Evolutionary conservation across 352 stramenopile species (phyloP), one percentile per base, ranked within the genome.

Genomic region (Aphanomyces cochlioides): DNA sequence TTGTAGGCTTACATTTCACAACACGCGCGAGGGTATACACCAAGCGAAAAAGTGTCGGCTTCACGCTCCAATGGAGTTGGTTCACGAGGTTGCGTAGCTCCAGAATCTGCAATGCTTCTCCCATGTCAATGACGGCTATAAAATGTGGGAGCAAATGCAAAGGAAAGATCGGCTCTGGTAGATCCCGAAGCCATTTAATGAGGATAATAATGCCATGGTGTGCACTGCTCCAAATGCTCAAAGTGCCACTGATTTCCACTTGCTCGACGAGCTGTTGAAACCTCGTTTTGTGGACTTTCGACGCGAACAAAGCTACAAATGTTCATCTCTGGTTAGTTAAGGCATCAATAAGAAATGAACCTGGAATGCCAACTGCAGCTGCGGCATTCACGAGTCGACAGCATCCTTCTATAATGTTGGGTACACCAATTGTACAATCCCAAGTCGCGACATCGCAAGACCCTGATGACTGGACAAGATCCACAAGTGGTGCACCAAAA

Each of bases 31-130:
- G 38, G 3, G 64, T 70, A 10, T 47, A 39, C 12, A 21, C 59
- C 21, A 70, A 50, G 21, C 64, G 43, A 5, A 19, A 0, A 3
- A 70, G 48, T 7, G 47, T 48, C 10, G 64, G 64, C 28, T 70
- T 70, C 40, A 61, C 64, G 54, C 64, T 70, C 64, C 64, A 70
- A 50, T 70, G 64, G 40, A 70, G 39, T 39, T 70, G 45, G 37
- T 61, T 10, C 8, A 70, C 47, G 8, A 63, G 15, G 15, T 70
- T 54, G 5, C 45, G 45, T 13, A 70, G 40, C 8, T 45, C 64
- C 21, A 61, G 19, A 13, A 63, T 21, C 39, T 34, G 47, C 2
- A 48, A 15, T n/a, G 28, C 21, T 5, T 28, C 15, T 4, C 63
- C 63, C 34, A 69, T 61, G 17, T 47, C 47, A 6, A 48, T 17